Conservation (phyloP, 148 eudicot genomes). For the Gaultheria prostrata region DNA sequence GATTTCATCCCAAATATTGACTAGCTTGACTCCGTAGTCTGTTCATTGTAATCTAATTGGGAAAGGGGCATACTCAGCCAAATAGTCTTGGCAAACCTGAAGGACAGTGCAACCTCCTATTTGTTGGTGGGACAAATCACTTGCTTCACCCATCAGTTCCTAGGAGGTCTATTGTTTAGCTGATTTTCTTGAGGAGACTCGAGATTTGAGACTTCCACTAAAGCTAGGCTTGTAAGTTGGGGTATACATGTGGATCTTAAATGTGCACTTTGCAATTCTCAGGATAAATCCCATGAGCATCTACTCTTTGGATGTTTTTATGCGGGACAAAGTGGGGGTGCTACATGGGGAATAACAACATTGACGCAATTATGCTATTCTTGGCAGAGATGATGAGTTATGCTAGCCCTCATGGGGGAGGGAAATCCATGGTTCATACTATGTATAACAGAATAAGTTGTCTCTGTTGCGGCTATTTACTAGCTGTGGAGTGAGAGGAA, state of each 20-base stretch:
- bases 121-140: neutral
- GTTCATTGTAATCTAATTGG: no score
- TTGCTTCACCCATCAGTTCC: neutral
- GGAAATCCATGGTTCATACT: neutral
- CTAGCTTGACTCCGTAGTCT: no score
- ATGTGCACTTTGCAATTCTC: neutral
- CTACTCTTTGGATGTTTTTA: neutral
- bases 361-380: neutral
- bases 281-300: neutral
- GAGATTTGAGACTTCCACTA: neutral
- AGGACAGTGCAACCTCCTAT: neutral
- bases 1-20: neutral
- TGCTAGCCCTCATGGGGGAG: neutral
- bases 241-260: neutral
- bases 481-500: neutral
- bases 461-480: neutral
- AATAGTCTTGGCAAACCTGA: neutral
- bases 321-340: neutral
- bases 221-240: neutral
- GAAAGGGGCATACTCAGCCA: neutral
- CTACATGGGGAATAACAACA: no score
- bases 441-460: neutral
- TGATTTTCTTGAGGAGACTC: neutral
- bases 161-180: neutral
- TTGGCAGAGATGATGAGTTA: neutral